Percentiles rank a stretch among this genome's conserved stretches.
Conservation (phyloP, 1,139 yeast species). For the Geotrichum macrosporum region DNA sequence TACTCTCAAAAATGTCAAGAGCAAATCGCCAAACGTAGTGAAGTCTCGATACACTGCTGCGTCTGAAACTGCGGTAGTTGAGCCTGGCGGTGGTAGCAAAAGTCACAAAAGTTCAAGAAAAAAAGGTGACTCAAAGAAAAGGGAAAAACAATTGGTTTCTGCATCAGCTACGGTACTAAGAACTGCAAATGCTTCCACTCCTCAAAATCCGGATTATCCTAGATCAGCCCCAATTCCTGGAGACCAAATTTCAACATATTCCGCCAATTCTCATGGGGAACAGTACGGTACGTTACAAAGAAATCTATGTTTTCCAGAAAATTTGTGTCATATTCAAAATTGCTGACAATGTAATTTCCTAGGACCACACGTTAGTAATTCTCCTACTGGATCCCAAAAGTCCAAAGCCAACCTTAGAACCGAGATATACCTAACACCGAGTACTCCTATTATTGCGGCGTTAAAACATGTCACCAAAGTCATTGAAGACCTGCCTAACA, state of each 20-base stretch:
- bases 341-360: too few relatives aligned
- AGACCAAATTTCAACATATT: neutral
- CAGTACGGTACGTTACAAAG: neutral
- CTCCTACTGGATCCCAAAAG: neutral
- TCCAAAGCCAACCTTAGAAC: constrained; percentile 3
- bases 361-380: neutral
- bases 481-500: constrained; percentile 11
- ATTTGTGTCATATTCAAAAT: too few relatives aligned
- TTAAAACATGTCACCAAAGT: constrained; percentile 11
- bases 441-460: constrained; percentile 16
- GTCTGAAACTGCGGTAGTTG: neutral
- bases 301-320: too few relatives aligned
- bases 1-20: neutral
- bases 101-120: too few relatives aligned
- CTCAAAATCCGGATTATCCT: neutral
- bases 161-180: neutral
- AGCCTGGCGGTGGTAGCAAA: too few relatives aligned
- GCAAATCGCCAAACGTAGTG: neutral
- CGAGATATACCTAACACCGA: constrained; percentile 18
- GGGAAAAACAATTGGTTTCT: neutral
- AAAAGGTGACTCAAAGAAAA: neutral
- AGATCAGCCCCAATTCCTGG: neutral
- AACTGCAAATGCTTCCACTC: neutral
- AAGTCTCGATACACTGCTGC: too few relatives aligned
- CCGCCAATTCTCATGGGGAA: neutral